Base-by-base conservation (phyloP, 2,329 filamentous ascomycete species). In the Fusarium cicatricum region DNA sequence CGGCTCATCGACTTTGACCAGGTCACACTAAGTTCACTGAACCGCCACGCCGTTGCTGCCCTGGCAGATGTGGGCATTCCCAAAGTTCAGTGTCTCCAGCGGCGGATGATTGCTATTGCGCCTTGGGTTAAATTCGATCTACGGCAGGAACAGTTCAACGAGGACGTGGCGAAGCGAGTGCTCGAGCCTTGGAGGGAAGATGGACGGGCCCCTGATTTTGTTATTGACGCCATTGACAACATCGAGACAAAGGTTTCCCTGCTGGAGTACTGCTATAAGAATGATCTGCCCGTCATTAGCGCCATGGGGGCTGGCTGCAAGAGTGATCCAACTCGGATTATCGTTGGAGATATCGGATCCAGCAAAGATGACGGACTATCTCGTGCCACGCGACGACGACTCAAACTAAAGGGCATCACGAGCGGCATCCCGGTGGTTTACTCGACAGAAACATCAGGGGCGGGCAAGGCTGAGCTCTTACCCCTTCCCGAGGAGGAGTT, bases 141-240 rank as follows among this genome's bases (percentile, higher is more conserved):
- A 70, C 82, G 87, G 11, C 91, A 92, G 68, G 90, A 96, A 71
- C 88, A 98, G 43, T 97, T 96, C 74, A 86, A 87, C 58, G 86
- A 83, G 40, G 74, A 79, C 14, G 86, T 81, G 10, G 92, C 92
- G 0, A 82, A 84, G 7, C 72, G 77, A 11, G 78, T 97, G 59
- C 78, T 99, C 36, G 85, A 78, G 0, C 80, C 85, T 0, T 92
- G 91, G 87, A 75, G 79, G 23, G 78, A 77, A 36, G 80, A 75
- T 5, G 86, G 80, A 14, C 84, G 83, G 70, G 82, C 82, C 67
- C 92, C 93, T 1, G 89, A 94, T 67, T 99, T 89, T 70, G 87
- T 99, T n/a, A 86, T 99, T 31, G 95, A 99, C 75, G 96, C 94
- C 17, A 99, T 99, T 64, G 95, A 99, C 75, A 98, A 99, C 71